Conservation (phyloP, 768 basidiomycete genomes). For the Leccinum pellstonianum region DNA sequence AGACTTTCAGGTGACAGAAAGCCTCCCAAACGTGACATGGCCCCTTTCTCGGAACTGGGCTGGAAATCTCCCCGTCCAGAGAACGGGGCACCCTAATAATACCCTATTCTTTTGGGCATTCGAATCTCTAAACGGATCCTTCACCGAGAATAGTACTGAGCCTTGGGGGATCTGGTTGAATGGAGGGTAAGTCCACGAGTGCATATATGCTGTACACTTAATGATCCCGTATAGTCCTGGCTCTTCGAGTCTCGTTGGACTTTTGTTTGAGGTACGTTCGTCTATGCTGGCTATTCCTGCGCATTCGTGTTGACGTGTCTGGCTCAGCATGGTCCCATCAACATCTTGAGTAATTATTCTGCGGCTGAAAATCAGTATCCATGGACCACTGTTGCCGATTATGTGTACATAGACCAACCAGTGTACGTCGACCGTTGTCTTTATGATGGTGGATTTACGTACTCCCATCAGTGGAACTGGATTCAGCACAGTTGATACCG, state of each 20-base stretch:
- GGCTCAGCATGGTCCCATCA: slow-evolving; percentile 64
- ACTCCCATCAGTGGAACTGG: slow-evolving; percentile 52
- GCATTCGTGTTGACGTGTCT: not conserved
- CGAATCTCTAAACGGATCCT: slow-evolving; percentile 53
- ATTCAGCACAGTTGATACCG: slow-evolving; percentile 57
- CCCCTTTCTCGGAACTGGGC: slow-evolving; percentile 51
- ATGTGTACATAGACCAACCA: slow-evolving; percentile 73
- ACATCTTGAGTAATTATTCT: slow-evolving; percentile 49
- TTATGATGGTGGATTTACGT: not conserved
- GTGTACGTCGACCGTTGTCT: slow-evolving; percentile 34
- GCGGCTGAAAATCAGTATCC: slow-evolving; percentile 49
- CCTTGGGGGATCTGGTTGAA: slow-evolving; percentile 77
- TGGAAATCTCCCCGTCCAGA: slow-evolving; percentile 61
- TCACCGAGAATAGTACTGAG: slow-evolving; percentile 42
- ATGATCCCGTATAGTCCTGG: slow-evolving; percentile 46
- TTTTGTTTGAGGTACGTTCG: slow-evolving; percentile 55
- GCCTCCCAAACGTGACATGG: slow-evolving; percentile 60
- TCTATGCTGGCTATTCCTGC: not conserved
- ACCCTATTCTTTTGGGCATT: slow-evolving; percentile 67
- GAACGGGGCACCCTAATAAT: slow-evolving; percentile 58
- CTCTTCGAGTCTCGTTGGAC: slow-evolving; percentile 61
- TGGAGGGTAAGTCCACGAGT: slow-evolving; percentile 49
- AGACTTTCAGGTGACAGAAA: slow-evolving; percentile 60
- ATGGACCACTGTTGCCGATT: slow-evolving; percentile 53
- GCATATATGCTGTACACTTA: not conserved